Percentiles rank a stretch among this genome's conserved stretches.
These are phyloP conservation scores for Tagetes patula DNA, from an alignment of 129 eudicot genomes.

Conservation along the genomic window DNA sequence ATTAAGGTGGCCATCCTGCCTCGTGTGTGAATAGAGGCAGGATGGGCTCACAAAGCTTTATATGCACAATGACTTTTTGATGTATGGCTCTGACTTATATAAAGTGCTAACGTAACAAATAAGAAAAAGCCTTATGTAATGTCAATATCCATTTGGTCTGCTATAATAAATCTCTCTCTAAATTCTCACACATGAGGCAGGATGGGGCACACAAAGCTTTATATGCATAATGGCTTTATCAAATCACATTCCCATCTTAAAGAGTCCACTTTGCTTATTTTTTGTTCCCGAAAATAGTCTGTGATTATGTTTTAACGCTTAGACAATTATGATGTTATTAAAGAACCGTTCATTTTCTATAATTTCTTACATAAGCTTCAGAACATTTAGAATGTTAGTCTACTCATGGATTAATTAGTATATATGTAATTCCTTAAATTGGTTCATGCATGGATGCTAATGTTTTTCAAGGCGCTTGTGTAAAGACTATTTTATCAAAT, in stretches of 20 bases:
- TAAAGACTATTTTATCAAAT: background rate
- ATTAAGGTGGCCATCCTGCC: background rate
- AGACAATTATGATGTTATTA: constrained; percentile 7
- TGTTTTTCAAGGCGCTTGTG: background rate
- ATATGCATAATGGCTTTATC: constrained; percentile 15
- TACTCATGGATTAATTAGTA: background rate
- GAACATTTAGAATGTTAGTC: constrained; percentile 2
- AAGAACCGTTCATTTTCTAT: background rate
- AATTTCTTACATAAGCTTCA: constrained; percentile 1
- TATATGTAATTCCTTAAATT: background rate
- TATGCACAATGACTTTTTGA: no score
- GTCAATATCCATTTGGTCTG: background rate
- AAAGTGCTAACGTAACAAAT: no score
- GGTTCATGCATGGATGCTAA: background rate
- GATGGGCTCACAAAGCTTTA: no score
- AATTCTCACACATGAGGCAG: background rate
- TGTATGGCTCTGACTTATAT: no score
- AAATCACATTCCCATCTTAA: background rate
- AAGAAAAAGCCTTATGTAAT: background rate
- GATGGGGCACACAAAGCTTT: constrained; percentile 1
- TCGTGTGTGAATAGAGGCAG: no score
- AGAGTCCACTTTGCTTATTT: background rate
- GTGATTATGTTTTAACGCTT: background rate
- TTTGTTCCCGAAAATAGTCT: constrained; percentile 14
- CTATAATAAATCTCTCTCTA: background rate